These are phyloP conservation scores for Osmanthus fragrans DNA, from an alignment of 257 asterid species.

Conservation along the genomic window DNA sequence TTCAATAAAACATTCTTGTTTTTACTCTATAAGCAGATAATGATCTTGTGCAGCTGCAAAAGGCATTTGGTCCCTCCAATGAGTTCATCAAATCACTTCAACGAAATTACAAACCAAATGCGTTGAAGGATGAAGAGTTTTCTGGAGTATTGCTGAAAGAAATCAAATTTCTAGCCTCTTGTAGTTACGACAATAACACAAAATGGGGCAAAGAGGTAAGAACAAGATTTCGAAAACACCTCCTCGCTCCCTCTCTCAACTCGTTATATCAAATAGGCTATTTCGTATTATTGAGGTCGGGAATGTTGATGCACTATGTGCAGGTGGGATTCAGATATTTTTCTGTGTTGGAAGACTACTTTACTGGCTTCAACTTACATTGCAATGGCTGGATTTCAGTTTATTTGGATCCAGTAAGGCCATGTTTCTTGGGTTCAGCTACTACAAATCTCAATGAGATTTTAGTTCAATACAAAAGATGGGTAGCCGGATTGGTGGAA, in stretches of 20 bases:
- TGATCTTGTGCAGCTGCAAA: conserved; percentile 39
- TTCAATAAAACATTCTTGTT: background rate
- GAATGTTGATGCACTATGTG: conserved; percentile 9
- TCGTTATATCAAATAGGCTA: background rate
- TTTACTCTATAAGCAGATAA: conserved; percentile 24
- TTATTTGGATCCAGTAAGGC: conserved; percentile 34
- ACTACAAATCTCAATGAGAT: conserved; percentile 48
- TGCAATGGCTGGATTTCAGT: conserved; percentile 62
- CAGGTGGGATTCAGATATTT: conserved; percentile 58
- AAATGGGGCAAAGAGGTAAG: conserved; percentile 67
- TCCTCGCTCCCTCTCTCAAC: background rate
- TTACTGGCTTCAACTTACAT: conserved; percentile 48
- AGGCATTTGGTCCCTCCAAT: conserved; percentile 53
- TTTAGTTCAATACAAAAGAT: conserved; percentile 52
- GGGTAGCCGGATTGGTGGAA: conserved; percentile 51
- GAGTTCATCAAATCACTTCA: conserved; percentile 46
- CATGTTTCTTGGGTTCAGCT: conserved; percentile 50
- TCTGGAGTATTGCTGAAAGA: conserved; percentile 28
- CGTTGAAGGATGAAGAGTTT: conserved; percentile 24
- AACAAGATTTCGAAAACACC: background rate
- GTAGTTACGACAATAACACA: conserved; percentile 46
- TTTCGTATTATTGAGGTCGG: background rate
- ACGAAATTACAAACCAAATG: conserved; percentile 20
- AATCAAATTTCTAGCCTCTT: conserved; percentile 45
- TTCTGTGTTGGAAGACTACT: conserved; percentile 52